Evolutionary conservation across 768 basidiomycete species (phyloP).

Genomic region (Royoungia palumana): DNA sequence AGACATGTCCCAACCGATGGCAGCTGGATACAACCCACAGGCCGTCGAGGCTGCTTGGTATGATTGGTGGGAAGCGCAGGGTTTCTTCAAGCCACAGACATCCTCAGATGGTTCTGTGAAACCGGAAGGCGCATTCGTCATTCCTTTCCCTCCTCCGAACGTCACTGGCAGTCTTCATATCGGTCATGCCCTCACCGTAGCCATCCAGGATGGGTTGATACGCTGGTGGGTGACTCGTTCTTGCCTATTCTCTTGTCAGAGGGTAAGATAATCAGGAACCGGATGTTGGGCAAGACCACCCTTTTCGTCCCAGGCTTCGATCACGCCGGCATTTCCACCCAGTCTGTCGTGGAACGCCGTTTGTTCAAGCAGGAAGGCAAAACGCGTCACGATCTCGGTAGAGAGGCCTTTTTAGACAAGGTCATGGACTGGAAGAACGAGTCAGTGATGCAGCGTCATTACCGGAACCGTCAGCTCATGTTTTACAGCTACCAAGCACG

Average conservation of each 20-base stretch:
- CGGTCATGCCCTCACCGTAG: conserved; percentile 88
- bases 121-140: conserved; percentile 71
- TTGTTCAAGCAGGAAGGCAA: conserved; percentile 78
- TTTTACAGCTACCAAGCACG: conserved; percentile 77
- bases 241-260: background rate
- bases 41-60: conserved; percentile 97
- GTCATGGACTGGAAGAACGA: conserved; percentile 98
- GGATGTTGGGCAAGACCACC: conserved; percentile 91
- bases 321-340: conserved; percentile 97
- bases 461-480: background rate
- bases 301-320: conserved; percentile 93
- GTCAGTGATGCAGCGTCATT: conserved; percentile 45
- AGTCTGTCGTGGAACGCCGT: conserved; percentile 94
- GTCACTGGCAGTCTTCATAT: conserved; percentile 96
- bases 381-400: conserved; percentile 91
- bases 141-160: conserved; percentile 92
- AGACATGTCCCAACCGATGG: conserved; percentile 89
- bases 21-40: conserved; percentile 91
- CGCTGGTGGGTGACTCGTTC: conserved; percentile 62
- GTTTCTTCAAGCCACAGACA: conserved; percentile 81
- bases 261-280: conserved; percentile 57
- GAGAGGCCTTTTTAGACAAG: conserved; percentile 84
- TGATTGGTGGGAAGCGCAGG: conserved; percentile 93
- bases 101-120: conserved; percentile 55
- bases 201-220: conserved; percentile 85